These are phyloP conservation scores for Xylaria sp. DNA, from an alignment of 2,329 filamentous ascomycete species.

Conservation along the genomic window DNA sequence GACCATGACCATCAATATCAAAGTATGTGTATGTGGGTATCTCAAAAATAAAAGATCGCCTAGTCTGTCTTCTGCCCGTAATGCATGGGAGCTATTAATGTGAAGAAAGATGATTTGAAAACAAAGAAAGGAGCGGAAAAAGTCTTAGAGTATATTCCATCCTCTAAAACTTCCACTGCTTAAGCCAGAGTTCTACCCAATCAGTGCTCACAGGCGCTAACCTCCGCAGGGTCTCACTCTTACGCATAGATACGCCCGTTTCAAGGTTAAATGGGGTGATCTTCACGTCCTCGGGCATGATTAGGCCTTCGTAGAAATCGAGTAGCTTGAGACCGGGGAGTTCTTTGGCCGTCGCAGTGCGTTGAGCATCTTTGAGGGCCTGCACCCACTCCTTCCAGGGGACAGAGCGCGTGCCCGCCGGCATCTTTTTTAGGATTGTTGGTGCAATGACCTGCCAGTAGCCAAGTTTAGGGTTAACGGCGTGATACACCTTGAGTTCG, in stretches of 20 bases:
- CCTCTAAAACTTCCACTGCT: slow-evolving; percentile 39
- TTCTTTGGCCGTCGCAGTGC: slow-evolving; percentile 38
- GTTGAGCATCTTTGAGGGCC: slow-evolving; percentile 33
- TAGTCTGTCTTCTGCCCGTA: slow-evolving; percentile 19
- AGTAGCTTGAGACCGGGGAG: slow-evolving; percentile 40
- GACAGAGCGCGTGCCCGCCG: slow-evolving; percentile 34
- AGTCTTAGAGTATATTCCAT: background rate
- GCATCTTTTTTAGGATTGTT: slow-evolving; percentile 36
- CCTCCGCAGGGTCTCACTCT: slow-evolving; percentile 35
- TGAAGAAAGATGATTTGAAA: background rate
- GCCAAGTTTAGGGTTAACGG: slow-evolving; percentile 40
- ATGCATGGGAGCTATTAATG: slow-evolving; percentile 18
- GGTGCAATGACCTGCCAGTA: slow-evolving; percentile 40
- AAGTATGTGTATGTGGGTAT: slow-evolving; percentile 16
- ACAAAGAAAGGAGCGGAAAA: background rate
- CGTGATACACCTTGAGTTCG: slow-evolving; percentile 41
- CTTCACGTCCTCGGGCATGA: slow-evolving; percentile 33
- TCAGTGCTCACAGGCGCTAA: slow-evolving; percentile 36
- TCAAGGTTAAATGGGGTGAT: slow-evolving; percentile 41
- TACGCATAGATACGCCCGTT: slow-evolving; percentile 29
- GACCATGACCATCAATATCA: slow-evolving; percentile 22
- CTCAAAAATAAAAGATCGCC: slow-evolving; percentile 27
- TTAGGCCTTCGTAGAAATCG: slow-evolving; percentile 40
- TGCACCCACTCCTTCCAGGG: slow-evolving; percentile 40
- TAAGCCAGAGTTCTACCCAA: slow-evolving; percentile 41